These are phyloP conservation scores for Leptomonas seymouri DNA, from an alignment of 208 protist genomes.

Conservation along the genomic window DNA sequence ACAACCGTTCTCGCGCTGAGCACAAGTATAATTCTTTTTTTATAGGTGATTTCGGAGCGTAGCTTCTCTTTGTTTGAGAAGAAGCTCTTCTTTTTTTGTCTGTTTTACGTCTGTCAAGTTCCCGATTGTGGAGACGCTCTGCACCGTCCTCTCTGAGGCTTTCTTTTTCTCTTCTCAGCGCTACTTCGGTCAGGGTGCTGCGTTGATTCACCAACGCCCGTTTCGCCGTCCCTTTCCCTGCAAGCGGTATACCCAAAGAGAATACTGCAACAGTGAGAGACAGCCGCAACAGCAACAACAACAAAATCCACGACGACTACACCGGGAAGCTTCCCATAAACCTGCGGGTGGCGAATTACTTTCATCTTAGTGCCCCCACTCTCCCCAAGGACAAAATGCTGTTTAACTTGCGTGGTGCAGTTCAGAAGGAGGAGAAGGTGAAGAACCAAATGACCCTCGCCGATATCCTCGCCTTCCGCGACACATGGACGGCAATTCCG, in stretches of 20 bases:
- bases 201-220: too few species aligned
- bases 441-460: slow-evolving; percentile 78
- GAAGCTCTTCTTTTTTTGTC: neutral
- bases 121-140: neutral
- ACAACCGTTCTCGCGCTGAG: neutral
- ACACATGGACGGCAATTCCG: slow-evolving; percentile 74
- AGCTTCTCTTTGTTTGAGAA: slow-evolving; percentile 5
- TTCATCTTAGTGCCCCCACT: too few species aligned
- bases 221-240: too few species aligned
- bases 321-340: neutral
- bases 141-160: neutral
- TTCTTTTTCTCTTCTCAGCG: neutral
- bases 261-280: too few species aligned
- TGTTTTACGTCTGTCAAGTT: neutral
- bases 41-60: slow-evolving; percentile 18
- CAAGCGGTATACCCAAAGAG: too few species aligned
- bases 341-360: neutral
- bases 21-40: neutral
- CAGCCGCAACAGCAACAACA: too few species aligned
- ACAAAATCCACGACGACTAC: too few species aligned
- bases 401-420: slow-evolving; percentile 69
- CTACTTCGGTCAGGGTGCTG: too few species aligned
- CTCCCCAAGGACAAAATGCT: slow-evolving; percentile 42
- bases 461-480: slow-evolving; percentile 81
- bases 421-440: slow-evolving; percentile 68